Base-by-base conservation (phyloP, 208 protist genomes). In the Leishmania turanica region DNA sequence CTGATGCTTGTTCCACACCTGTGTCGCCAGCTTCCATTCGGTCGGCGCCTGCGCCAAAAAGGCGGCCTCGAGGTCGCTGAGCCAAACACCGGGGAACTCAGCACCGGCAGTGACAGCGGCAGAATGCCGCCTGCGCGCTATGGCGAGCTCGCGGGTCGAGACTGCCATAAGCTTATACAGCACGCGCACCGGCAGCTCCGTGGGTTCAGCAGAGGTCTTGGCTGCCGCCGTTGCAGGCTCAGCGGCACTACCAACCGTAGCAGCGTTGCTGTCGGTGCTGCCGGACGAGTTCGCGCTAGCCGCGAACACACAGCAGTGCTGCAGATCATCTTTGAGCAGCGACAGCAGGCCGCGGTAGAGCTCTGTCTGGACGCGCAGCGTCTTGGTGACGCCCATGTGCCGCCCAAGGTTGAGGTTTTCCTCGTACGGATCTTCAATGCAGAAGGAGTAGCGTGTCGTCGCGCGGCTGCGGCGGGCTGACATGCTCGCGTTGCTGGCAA, bases 391-490 rank as follows among this genome's bases (percentile, higher is more conserved):
- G 71, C 95, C 95, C 86, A 98, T 93, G 82, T 98, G 95, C 2
- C 95, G 90, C 8, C 92, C 93, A 3, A 96, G 83, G 80, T 96
- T 97, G 27, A 96, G 83, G 56, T 97, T 97, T 60, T 95, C 88
- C 75, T 98, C 96, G 79, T 98, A 97, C 11, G 94, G 96, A 88
- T 97, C 96, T 79, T 98, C 94, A 69, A 98, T 97, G 81, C 96
- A 97, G 65, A 98, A 89, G 66, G 87, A 82, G 80, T 98, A 98
- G 51, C 92, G 91, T 54, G 89, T 84, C 69, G 80, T 79, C 54
- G 77, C 34, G 58, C 83, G 82, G 58, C 82, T 79, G 42, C 83
- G 84, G 19, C 82, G 75, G n/a, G 58, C 77, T n/a, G 75, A 65
- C 37, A 65, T 24, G 0, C 19, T 79, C n/a, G 40, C 58, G 34